These are phyloP conservation scores for Ophiocordyceps camponoti-floridani DNA, from an alignment of 2,329 filamentous ascomycete genomes.

Conservation along the genomic window DNA sequence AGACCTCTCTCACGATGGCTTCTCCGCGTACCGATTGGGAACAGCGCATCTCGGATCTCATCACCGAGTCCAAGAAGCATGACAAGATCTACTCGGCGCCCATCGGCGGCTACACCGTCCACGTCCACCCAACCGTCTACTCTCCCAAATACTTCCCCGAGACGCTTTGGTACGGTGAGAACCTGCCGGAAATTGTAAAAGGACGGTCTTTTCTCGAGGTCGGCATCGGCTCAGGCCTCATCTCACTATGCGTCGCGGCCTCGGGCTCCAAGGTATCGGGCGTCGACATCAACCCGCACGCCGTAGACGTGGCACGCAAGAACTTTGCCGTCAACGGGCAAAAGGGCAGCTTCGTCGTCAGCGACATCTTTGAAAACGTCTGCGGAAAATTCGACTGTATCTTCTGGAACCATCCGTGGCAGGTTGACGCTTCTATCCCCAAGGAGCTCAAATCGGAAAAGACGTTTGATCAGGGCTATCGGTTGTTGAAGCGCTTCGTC, in stretches of 20 bases:
- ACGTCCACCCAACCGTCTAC: constrained; percentile 1
- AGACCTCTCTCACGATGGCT: background rate
- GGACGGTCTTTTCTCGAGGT: background rate
- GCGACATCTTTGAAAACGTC: constrained; percentile 1
- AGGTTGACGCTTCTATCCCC: background rate
- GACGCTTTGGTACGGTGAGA: background rate
- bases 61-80: constrained; percentile 1
- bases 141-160: constrained; percentile 1
- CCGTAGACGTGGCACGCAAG: background rate
- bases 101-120: background rate
- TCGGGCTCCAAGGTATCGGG: background rate
- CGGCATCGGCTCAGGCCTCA: constrained; percentile 1
- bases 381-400: background rate
- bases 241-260: background rate
- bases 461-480: constrained; percentile 1
- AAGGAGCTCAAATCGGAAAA: constrained; percentile 2
- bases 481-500: constrained; percentile 1
- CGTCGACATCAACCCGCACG: constrained; percentile 1
- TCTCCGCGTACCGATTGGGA: background rate
- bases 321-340: background rate
- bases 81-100: background rate
- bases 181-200: background rate
- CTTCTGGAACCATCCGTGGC: constrained; percentile 3
- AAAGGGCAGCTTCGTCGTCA: background rate
- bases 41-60: constrained; percentile 1